Base-by-base conservation (phyloP, 768 basidiomycete genomes). In the Hygrocybe coccinea region DNA sequence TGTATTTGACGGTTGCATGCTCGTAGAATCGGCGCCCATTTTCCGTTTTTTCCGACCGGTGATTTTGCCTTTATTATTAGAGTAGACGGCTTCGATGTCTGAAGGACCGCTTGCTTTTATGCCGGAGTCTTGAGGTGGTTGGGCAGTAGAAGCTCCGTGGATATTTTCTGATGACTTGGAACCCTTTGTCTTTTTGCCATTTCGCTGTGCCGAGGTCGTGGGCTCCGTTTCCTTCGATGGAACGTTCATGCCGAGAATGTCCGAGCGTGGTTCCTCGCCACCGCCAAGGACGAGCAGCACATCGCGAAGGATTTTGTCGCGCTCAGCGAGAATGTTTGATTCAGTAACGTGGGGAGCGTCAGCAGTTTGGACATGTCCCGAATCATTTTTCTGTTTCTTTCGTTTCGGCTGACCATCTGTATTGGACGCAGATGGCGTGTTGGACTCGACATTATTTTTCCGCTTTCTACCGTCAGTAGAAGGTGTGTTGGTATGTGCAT, bases 381-480 rank as follows among this genome's bases (percentile, higher is more conserved):
- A 29, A 14, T 15, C 5, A 17, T 46, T 46, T 14, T 46, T 46
- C 24, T 14, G 52, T 19, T 45, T 54, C 12, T 17, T 43, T 45
- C 21, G 43, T 36, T 25, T 46, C 41, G 52, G 22, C 17, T 52
- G 38, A 21, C 17, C 15, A 36, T 54, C 25, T 14, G 41, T 15
- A 52, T 52, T 12, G 2, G 49, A 14, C 9, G n/a, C 36, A 29
- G 50, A 38, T 6, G 48, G 19, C 25, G 25, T 50, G n/a, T 35
- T 25, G n/a, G 25, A 8, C 33, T 19, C 35, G 33, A 50, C 36
- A 3, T 58, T 50, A 10, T 50, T 54, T 44, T 21, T 54, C 34
- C 59, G 59, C 53, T 60, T 60, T 22, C 39, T 54, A n/a, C 55
- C 14, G 10, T 24, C 24, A 41, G 4, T 33, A 2, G 44, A 35